Conservation (phyloP, 495 filamentous ascomycete species). For the Geoglossum glabrum region DNA sequence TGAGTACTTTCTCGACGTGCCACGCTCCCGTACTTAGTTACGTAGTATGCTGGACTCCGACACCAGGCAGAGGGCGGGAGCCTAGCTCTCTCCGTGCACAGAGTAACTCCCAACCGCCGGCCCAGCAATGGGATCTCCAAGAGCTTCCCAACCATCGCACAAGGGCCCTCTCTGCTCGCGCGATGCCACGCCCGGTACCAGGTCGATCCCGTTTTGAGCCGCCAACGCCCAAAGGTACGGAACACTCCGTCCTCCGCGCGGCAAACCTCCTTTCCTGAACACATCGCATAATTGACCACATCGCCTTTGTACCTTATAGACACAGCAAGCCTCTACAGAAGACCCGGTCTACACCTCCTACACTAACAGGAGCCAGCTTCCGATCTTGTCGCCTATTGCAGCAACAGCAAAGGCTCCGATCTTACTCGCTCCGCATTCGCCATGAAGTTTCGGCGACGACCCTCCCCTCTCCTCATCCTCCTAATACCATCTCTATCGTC, state of each 20-base stretch:
- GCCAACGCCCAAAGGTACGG: background rate
- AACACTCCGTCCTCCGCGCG: too few relatives aligned
- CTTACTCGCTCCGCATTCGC: background rate
- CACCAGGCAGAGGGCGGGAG: too few relatives aligned
- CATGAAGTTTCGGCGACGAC: constrained; percentile 27
- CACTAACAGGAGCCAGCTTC: background rate
- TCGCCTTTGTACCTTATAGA: background rate
- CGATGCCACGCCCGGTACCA: too few relatives aligned
- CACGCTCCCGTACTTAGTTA: background rate
- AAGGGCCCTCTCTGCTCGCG: too few relatives aligned
- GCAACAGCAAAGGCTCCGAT: background rate
- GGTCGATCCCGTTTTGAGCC: constrained; percentile 9
- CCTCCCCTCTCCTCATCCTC: constrained; percentile 25
- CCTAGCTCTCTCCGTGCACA: too few relatives aligned
- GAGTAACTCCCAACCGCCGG: too few relatives aligned
- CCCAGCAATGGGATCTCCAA: too few relatives aligned
- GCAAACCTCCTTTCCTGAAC: background rate
- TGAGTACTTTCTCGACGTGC: too few relatives aligned
- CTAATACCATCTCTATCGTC: constrained; percentile 20
- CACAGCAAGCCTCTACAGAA: background rate
- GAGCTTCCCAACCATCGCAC: too few relatives aligned
- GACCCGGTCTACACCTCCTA: background rate
- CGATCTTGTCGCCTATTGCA: background rate
- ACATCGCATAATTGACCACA: background rate
- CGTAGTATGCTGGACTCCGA: background rate